These are phyloP conservation scores for Abrus pulchellus DNA, from an alignment of 306 rosid species.

Conservation along the genomic window DNA sequence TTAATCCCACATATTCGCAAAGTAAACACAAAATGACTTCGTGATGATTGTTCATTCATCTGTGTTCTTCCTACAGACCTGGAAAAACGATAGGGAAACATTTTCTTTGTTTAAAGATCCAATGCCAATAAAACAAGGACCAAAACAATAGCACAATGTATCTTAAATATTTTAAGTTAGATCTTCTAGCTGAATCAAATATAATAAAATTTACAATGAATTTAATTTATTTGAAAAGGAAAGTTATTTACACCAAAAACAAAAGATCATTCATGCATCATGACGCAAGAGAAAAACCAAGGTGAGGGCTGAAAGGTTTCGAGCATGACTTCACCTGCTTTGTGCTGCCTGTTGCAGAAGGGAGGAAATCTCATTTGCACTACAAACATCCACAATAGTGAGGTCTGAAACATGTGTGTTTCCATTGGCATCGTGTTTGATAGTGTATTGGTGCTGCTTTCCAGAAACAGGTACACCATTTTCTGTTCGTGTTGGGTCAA, in stretches of 20 bases:
- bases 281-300: background rate
- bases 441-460: slow-evolving; percentile 86
- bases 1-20: slow-evolving; percentile 84
- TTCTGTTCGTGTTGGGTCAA: slow-evolving; percentile 64
- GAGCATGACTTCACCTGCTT: slow-evolving; percentile 65
- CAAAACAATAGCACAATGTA: background rate
- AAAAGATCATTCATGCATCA: slow-evolving; percentile 2
- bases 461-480: slow-evolving; percentile 68
- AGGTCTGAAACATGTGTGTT: slow-evolving; percentile 87
- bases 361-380: slow-evolving; percentile 83
- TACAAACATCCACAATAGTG: slow-evolving; percentile 81
- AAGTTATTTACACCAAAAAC: background rate
- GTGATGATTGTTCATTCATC: slow-evolving; percentile 95
- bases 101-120: too few species aligned
- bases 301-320: background rate
- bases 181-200: background rate
- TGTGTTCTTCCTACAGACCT: slow-evolving; percentile 97
- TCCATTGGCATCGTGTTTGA: slow-evolving; percentile 89
- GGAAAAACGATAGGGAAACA: slow-evolving; percentile 36
- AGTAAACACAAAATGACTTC: slow-evolving; percentile 94
- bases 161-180: background rate
- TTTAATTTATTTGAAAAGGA: background rate
- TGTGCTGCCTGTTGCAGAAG: slow-evolving; percentile 89
- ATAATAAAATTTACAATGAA: background rate
- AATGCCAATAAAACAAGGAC: background rate